Conservation (phyloP, 78 protist species). For the Dictyostelium brefeldianum region DNA sequence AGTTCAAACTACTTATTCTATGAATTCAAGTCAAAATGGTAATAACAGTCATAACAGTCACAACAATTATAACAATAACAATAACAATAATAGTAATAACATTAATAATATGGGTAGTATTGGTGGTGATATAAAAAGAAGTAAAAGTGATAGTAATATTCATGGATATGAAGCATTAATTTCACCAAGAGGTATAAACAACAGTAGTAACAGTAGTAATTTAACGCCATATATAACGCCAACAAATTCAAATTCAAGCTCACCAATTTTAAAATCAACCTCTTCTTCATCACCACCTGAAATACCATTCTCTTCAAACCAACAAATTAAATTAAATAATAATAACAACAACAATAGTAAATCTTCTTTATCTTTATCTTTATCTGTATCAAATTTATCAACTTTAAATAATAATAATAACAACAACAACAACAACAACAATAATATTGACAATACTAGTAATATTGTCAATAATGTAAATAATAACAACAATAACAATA, state of each 20-base stretch:
- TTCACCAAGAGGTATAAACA: conserved; percentile 19
- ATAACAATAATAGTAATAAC: too few relatives aligned
- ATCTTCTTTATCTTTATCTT: neutral
- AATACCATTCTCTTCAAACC: neutral
- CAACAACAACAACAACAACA: neutral
- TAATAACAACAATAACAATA: neutral
- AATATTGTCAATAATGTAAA: neutral
- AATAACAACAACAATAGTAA: neutral
- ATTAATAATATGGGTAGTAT: neutral
- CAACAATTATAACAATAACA: neutral
- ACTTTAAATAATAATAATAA: neutral
- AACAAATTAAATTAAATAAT: too few relatives aligned
- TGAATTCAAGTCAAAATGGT: neutral
- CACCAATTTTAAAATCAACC: conserved; percentile 35
- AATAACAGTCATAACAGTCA: neutral
- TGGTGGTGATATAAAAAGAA: neutral
- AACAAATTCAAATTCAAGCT: neutral
- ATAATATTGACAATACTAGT: neutral
- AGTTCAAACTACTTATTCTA: conserved; percentile 3
- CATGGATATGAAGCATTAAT: neutral
- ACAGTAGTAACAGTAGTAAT: neutral
- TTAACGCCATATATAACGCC: neutral
- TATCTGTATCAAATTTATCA: neutral
- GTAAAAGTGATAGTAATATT: conserved; percentile 5
- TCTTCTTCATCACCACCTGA: neutral